Base-by-base conservation (phyloP, 106 monocot species). In the Hemerocallis citrina region DNA sequence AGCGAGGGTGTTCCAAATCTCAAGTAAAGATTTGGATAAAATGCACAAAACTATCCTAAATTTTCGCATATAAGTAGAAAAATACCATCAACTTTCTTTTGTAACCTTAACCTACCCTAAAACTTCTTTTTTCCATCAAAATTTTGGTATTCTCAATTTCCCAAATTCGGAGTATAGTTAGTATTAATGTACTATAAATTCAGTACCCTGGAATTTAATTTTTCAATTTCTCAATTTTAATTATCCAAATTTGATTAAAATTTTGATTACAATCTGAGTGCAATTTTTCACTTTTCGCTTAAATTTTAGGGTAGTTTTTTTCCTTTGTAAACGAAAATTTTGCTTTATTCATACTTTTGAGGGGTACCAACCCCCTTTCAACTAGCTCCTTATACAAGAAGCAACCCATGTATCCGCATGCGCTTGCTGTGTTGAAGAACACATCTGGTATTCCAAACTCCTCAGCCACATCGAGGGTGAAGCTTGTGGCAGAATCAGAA, bases 381-480 rank as follows among this genome's bases (percentile, higher is more conserved):
- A 42, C 15, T 0, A 62, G 29, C 13, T 44, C 11, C 6, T 28
- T 29, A 29, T 30, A n/a, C 14, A 30, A 30, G 43, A 62, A 15
- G 43, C 0, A 21, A n/a, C 62, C 16, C 44, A 62, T 30, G 62
- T 20, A 62, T 7, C 62, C 44, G 19, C 62, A 62, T n/a, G 62
- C 62, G 7, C 44, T 62, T 3, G 16, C 14, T 9, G 62, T 14
- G 8, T 42, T 42, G 36, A 41, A 42, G 27, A 42, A 42, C 13
- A 61, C 42, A 13, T 28, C 30, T 7, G 62, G 62, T 7, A 62
- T 44, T n/a, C n/a, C 30, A 9, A 62, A 24, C 16, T 44, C 62
- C 7, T 5, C 28, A 4, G 62, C 30, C 15, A 14, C 45, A 12
- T 29, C 62, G 5, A 31, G 30, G 21, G 44, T 62, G 42, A 62